phyloP scores from a whole-genome alignment of 768 basidiomycete species.

The Phaeotremella fagi region DNA sequence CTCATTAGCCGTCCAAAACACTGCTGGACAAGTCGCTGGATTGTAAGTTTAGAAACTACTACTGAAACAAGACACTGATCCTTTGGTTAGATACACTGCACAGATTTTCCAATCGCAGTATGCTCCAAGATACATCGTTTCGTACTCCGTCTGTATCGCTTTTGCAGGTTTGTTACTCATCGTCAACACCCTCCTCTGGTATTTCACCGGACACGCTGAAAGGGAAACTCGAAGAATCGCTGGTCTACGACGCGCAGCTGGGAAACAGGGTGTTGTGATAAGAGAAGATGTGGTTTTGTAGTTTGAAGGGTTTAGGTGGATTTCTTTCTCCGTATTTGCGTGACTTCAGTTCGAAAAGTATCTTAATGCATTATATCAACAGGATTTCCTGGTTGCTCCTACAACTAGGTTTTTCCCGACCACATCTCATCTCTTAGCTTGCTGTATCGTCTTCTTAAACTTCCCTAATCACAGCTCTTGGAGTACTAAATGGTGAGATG shows the following conservation, averaged over 20 bases:
- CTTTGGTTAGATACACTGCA: conserved; percentile 15
- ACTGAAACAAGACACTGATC: not conserved
- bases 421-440: too few species aligned
- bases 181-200: conserved; percentile 15
- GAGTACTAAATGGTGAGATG: too few species aligned
- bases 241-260: conserved; percentile 5
- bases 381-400: too few species aligned
- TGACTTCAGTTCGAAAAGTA: too few species aligned
- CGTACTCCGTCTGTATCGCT: conserved; percentile 23
- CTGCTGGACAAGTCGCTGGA: conserved; percentile 6
- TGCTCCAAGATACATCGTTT: conserved; percentile 26
- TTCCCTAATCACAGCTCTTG: too few species aligned
- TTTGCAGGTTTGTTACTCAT: conserved; percentile 8
- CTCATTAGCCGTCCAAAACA: conserved; percentile 26
- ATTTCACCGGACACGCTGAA: conserved; percentile 11
- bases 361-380: too few species aligned
- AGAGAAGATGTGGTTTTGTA: not conserved
- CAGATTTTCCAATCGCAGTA: conserved; percentile 35
- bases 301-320: too few species aligned
- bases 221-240: conserved; percentile 17
- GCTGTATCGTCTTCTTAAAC: too few species aligned
- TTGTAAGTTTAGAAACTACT: conserved; percentile 8
- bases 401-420: too few species aligned
- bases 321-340: too few species aligned
- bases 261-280: conserved; percentile 9